Evolutionary conservation across 164 flowering plant genomes (phyloP), one percentile per base, ranked within the genome.

Genomic region (Echeveria elegans): DNA sequence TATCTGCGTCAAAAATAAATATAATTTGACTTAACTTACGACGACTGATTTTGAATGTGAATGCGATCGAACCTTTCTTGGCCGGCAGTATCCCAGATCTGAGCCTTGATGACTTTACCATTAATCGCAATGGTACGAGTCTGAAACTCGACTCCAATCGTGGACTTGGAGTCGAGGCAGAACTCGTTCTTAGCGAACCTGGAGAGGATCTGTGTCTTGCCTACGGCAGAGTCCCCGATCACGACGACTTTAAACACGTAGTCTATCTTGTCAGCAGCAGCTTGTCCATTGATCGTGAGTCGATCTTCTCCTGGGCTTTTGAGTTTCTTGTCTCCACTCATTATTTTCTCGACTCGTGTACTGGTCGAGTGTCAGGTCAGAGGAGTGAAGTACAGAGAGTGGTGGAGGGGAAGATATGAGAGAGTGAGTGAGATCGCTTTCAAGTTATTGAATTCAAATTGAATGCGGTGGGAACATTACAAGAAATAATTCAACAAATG

Each of bases 71-170:
- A 52, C 58, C 61, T 56, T 28, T 56, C 61, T 56, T 56, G 61
- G 61, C 61, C 61, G 19, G 61, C 61, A 3, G 61, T 56, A 32
- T 56, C 61, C 61, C 61, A 56, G 61, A 56, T 56, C 61, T 56
- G 92, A 4, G 91, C 91, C 66, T 89, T 89, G 81, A 89, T 77
- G 78, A 83, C 65, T 69, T 87, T 89, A 72, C 73, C 74, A 1
- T 80, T 72, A 63, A 89, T 81, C 59, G 73, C 72, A 59, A 86
- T 37, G 0, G 92, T 85, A 24, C 92, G 67, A 24, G 92, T 84
- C 72, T 85, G 92, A 73, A 89, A 86, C 81, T 89, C 96, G 64
- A 89, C 96, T 0, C 96, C 92, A 29, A 89, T 87, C 15, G 90
- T 89, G 36, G 96, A 85, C 61, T 56, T 56, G 61, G 61, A 56